Base-by-base conservation (phyloP, 768 basidiomycete genomes). In the Chalciporus pseudorubinellus region DNA sequence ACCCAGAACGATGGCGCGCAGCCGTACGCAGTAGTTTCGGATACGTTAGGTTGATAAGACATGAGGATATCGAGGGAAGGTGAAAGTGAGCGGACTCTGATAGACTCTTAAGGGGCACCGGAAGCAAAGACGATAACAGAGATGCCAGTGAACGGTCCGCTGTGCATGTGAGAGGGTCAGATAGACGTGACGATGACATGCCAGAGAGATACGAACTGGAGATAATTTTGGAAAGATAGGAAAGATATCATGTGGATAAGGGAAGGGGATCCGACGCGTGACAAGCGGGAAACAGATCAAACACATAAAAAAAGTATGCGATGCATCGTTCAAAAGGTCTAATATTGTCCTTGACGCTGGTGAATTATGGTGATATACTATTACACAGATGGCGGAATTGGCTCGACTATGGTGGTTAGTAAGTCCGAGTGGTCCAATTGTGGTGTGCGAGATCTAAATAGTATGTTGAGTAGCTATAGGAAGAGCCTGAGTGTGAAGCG, bases 1-100 rank as follows among this genome's bases (percentile, higher is more conserved):
- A 83, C 79, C 85, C 84, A 86, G 65, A 83, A 86, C 12, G 72
- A 75, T 4, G 70, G 65, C 21, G 73, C 68, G 59, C 76, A 78
- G 28, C 84, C 85, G 57, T 81, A 84, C 64, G 83, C 76, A 4
- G 69, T 72, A 14, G 80, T 68, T 29, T 62, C 51, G 11, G 70
- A 57, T 44, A 84, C 76, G 33, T 51, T 70, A 16, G 81, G 79
- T 46, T 76, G 76, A 44, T 71, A 61, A 44, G 71, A 63, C 77
- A 81, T 80, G 50, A 72, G 46, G 39, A 40, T 28, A 24, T 39
- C 22, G 24, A 34, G 38, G n/a, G 6, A 13, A 36, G 11, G 22
- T 34, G 38, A 33, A 36, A 36, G 9, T 7, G 28, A 21, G 31
- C 40, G 44, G n/a, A 14, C 39, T 34, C 40, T 11, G n/a, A 29